phyloP scores from a whole-genome alignment of 805 yeast genomes.

The Yamadazyma endophytica region DNA sequence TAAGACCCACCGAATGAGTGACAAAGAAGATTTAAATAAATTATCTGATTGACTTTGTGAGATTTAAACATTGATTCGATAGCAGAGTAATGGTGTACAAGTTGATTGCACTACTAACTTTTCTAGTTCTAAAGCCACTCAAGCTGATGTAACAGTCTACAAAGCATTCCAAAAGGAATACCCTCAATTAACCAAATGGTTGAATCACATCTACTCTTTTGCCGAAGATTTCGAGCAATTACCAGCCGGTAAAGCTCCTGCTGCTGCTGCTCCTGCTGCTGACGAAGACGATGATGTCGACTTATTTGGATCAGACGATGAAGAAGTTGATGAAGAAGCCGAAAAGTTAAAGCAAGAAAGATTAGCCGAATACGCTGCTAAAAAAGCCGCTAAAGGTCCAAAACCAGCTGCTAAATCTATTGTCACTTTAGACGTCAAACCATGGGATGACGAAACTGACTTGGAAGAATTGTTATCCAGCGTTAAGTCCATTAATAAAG shows the following conservation, averaged over 20 bases:
- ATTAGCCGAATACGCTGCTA: slow-evolving; percentile 95
- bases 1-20: slow-evolving; percentile 96
- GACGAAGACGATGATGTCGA: slow-evolving; percentile 92
- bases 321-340: slow-evolving; percentile 94
- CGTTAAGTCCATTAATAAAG: slow-evolving; percentile 81
- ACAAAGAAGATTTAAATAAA: slow-evolving; percentile 44
- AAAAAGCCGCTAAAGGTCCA: slow-evolving; percentile 95
- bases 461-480: slow-evolving; percentile 81
- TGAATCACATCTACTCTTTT: slow-evolving; percentile 95
- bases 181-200: slow-evolving; percentile 98
- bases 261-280: slow-evolving; percentile 54
- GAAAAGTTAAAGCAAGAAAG: slow-evolving; percentile 97
- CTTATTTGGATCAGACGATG: slow-evolving; percentile 90
- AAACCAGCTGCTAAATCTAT: slow-evolving; percentile 98
- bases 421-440: slow-evolving; percentile 96
- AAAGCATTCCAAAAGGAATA: slow-evolving; percentile 86
- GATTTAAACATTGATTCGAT: too few relatives aligned
- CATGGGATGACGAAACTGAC: slow-evolving; percentile 99
- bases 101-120: slow-evolving; percentile 18
- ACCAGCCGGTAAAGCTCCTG: slow-evolving; percentile 74
- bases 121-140: slow-evolving; percentile 77
- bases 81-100: neutral
- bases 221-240: slow-evolving; percentile 76
- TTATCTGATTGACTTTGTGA: slow-evolving; percentile 16
- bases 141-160: slow-evolving; percentile 93